A percentile compares a stretch with the other conserved stretches of the same genome.
phyloP scores from a whole-genome alignment of 768 basidiomycete species.

The Strobilomyces dryophilus region DNA sequence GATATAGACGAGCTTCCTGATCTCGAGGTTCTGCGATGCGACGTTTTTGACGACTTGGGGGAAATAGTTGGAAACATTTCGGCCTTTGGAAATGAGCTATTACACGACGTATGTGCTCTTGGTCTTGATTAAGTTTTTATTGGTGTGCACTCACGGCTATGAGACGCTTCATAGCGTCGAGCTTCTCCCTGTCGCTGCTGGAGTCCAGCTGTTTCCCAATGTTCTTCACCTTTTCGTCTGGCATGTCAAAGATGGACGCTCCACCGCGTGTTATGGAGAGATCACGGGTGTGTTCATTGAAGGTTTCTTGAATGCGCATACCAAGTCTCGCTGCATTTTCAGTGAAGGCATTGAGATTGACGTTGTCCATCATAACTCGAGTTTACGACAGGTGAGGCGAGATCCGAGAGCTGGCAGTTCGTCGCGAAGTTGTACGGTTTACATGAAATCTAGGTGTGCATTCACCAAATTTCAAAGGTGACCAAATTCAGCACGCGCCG shows the following conservation, averaged over 20 bases:
- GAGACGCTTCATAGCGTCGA: constrained; percentile 93
- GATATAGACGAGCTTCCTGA: constrained; percentile 96
- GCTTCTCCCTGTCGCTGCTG: constrained; percentile 81
- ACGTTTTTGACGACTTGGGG: constrained; percentile 98
- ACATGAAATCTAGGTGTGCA: background rate
- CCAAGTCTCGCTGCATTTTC: constrained; percentile 84
- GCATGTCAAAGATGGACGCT: constrained; percentile 56
- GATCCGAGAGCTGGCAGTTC: background rate
- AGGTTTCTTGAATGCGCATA: constrained; percentile 76
- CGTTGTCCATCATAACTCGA: constrained; percentile 28
- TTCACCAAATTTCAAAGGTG: background rate
- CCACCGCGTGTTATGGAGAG: constrained; percentile 54
- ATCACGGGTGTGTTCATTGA: constrained; percentile 79
- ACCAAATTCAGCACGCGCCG: background rate
- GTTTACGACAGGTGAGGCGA: background rate
- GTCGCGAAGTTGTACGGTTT: background rate
- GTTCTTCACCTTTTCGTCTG: constrained; percentile 80
- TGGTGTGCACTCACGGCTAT: constrained; percentile 66
- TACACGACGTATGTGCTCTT: background rate
- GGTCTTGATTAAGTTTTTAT: background rate
- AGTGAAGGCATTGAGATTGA: constrained; percentile 43
- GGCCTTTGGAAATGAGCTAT: constrained; percentile 89
- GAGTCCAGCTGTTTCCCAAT: constrained; percentile 87
- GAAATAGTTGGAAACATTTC: constrained; percentile 90
- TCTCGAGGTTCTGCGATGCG: constrained; percentile 86